Percentiles rank a stretch among this genome's conserved stretches.
Evolutionary conservation across 164 flowering plant genomes (phyloP).

Genomic region (Macadamia integrifolia): DNA sequence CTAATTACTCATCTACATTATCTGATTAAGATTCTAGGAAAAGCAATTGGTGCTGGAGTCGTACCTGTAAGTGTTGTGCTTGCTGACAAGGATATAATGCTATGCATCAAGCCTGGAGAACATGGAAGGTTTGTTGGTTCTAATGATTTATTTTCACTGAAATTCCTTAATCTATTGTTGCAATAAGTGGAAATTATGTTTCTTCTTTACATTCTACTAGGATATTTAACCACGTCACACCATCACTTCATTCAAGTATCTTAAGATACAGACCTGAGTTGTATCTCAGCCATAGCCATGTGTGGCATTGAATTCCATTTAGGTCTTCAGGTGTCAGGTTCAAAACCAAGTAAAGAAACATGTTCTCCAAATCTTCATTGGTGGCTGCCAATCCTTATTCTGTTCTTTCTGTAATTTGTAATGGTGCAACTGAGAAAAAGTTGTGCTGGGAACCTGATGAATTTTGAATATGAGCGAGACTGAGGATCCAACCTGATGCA

Average conservation of each 20-base stretch:
- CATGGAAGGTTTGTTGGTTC: slow-evolving; percentile 79
- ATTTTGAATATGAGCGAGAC: no score
- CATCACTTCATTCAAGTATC: no score
- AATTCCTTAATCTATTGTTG: background rate
- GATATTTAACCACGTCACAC: no score
- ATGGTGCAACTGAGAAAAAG: background rate
- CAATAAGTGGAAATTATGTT: no score
- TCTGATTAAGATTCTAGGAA: slow-evolving; percentile 71
- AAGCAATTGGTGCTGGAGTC: slow-evolving; percentile 96
- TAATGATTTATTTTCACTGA: background rate
- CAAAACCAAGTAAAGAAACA: background rate
- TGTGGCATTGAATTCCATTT: background rate
- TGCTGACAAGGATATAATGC: slow-evolving; percentile 93
- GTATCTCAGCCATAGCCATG: no score
- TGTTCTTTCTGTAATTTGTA: background rate
- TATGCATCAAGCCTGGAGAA: slow-evolving; percentile 86
- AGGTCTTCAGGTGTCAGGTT: background rate
- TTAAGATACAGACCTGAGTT: no score
- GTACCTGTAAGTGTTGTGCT: slow-evolving; percentile 94
- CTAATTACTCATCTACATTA: slow-evolving; percentile 2
- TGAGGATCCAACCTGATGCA: no score
- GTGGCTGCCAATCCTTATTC: background rate
- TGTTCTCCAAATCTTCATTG: background rate
- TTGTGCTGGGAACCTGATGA: no score
- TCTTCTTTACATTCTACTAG: no score